Evolutionary conservation across 805 yeast genomes (phyloP), one percentile per base, ranked within the genome.

Genomic region (Yarrowia sp.): DNA sequence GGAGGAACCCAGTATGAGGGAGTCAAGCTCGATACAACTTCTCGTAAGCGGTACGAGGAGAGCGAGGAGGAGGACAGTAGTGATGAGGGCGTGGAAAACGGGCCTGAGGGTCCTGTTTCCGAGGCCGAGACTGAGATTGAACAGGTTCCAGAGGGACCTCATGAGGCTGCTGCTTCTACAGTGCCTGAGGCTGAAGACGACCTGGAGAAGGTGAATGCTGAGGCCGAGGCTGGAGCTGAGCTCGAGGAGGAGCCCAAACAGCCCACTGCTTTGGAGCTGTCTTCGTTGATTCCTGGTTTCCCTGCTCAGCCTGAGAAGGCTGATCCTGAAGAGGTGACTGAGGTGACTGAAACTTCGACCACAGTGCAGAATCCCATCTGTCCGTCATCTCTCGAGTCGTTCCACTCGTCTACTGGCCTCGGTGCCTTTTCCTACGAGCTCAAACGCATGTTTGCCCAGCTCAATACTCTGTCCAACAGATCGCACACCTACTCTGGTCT

Each of bases 1-100:
- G 82, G 84, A 24, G 61, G 61, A 8, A 54, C 61, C 6, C 41
- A 54, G 46, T 54, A 65, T 38, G 51, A 59, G 28, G 65, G 68
- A 21, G 65, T 64, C 28, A 59, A 64, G 19, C 62, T 65, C 35
- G 54, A 59, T 26, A 63, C 68, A 17, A 62, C 62, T 28, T 52
- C 62, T n/a, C 48, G 22, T 51, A 66, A 40, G 43, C 24, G 38
- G 26, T 48, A 32, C 16, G 68, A 67, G 56, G 69, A 68, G 35
- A 48, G 54, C 16, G 71, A 67, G 32, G 70, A 68, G 17, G 65
- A 59, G 11, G 49, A 44, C 5, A 16, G 12, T n/a, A 61, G 59
- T 33, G 44, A 59, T 11, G 66, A 40, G 54, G 35, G 43, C 16
- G 43, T 12, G 28, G 51, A 48, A n/a, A 32, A 17, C 16, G 54